Evolutionary conservation across 2,329 filamentous ascomycete species (phyloP).

Genomic region (Beauveria caledonica): DNA sequence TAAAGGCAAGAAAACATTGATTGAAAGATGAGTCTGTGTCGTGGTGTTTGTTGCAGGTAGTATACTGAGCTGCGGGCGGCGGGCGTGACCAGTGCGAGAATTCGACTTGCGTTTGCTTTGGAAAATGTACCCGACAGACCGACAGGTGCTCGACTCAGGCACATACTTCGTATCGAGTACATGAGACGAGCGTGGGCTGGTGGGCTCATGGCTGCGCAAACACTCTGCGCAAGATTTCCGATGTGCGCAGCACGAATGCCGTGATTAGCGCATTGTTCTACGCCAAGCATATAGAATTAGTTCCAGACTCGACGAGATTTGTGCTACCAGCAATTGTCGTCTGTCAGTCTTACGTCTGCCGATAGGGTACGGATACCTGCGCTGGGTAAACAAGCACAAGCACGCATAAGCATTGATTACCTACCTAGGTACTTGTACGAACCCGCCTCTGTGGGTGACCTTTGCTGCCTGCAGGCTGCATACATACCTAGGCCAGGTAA

Average conservation of each 20-base stretch:
- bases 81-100: neutral
- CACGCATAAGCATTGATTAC: neutral
- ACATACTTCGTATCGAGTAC: neutral
- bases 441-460: too few relatives aligned
- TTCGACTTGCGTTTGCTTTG: neutral
- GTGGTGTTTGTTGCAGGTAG: neutral
- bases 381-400: neutral
- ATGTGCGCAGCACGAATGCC: neutral
- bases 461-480: neutral
- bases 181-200: neutral
- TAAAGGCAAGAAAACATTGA: neutral
- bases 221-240: neutral
- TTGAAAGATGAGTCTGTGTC: neutral
- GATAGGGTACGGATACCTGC: neutral
- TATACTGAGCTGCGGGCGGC: neutral
- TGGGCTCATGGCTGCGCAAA: neutral
- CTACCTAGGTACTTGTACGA: too few relatives aligned
- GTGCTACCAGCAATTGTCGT: too few relatives aligned
- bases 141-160: slow-evolving; percentile 1
- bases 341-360: neutral
- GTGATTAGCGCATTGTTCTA: too few relatives aligned
- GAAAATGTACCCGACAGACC: slow-evolving; percentile 4
- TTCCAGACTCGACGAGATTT: neutral
- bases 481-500: neutral
- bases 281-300: neutral